Evolutionary conservation across 768 basidiomycete species (phyloP).

Genomic region (Piloderma croceum): DNA sequence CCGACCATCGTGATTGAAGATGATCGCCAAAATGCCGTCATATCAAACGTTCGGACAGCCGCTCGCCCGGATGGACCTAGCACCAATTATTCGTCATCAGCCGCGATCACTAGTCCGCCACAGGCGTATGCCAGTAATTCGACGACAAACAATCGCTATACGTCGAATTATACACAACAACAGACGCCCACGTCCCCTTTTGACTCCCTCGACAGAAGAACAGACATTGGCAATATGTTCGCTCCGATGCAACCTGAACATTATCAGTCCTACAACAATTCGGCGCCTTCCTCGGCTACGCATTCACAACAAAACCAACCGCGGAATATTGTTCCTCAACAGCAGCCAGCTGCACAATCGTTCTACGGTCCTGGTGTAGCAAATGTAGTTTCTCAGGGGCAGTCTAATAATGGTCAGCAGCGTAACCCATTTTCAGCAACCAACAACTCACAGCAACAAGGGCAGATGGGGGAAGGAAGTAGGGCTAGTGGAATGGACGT

Average conservation of each 20-base stretch:
- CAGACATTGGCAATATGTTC: conserved; percentile 65
- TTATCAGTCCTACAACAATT: conserved; percentile 50
- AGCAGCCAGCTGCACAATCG: conserved; percentile 52
- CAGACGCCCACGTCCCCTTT: conserved; percentile 40
- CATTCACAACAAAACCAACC: conserved; percentile 18
- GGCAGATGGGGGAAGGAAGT: conserved; percentile 50
- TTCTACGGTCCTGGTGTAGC: conserved; percentile 68
- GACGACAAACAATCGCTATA: conserved; percentile 55
- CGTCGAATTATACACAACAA: conserved; percentile 42
- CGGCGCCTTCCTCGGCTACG: conserved; percentile 25
- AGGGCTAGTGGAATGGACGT: conserved; percentile 63
- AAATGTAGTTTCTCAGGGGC: conserved; percentile 51
- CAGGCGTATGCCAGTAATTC: conserved; percentile 59
- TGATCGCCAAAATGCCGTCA: conserved; percentile 69
- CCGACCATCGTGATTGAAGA: conserved; percentile 65
- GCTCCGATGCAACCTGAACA: conserved; percentile 83
- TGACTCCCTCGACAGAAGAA: conserved; percentile 55
- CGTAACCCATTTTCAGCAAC: conserved; percentile 33
- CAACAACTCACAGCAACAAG: conserved; percentile 35
- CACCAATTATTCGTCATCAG: conserved; percentile 31
- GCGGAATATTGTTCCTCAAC: conserved; percentile 47
- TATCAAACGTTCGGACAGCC: conserved; percentile 70
- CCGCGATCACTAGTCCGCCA: conserved; percentile 68
- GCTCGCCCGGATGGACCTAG: conserved; percentile 45
- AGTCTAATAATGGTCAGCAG: conserved; percentile 24